Conservation (phyloP, 108 stramenopile species). For the Nitzschia sp. region DNA sequence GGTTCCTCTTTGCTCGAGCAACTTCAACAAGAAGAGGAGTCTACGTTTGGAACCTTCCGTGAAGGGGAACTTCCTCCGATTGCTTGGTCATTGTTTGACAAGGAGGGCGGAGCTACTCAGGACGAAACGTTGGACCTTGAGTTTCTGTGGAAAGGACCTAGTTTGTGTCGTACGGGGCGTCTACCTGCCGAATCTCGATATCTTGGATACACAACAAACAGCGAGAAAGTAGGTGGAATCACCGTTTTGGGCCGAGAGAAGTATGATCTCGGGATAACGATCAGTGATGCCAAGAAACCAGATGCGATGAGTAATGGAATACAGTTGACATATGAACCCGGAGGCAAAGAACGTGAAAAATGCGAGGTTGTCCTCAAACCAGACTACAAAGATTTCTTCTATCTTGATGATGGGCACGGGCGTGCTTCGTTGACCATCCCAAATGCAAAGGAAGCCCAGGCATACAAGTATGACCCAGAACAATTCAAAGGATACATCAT, state of each 20-base stretch:
- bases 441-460: slow-evolving; percentile 37
- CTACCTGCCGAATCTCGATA: slow-evolving; percentile 48
- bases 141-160: slow-evolving; percentile 23
- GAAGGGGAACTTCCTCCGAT: neutral
- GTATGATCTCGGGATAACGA: slow-evolving; percentile 23
- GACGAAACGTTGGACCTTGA: slow-evolving; percentile 15
- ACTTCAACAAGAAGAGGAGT: neutral
- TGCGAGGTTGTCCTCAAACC: slow-evolving; percentile 24
- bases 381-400: slow-evolving; percentile 52
- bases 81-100: neutral
- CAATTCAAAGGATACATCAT: slow-evolving; percentile 32
- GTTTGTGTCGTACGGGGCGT: slow-evolving; percentile 47
- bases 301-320: neutral
- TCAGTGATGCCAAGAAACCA: slow-evolving; percentile 1
- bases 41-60: neutral
- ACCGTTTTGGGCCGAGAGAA: slow-evolving; percentile 17
- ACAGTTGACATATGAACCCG: slow-evolving; percentile 6
- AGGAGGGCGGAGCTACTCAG: neutral
- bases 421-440: slow-evolving; percentile 37
- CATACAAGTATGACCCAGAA: slow-evolving; percentile 24
- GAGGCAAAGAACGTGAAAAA: slow-evolving; percentile 3
- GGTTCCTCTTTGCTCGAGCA: neutral
- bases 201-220: slow-evolving; percentile 35
- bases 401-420: slow-evolving; percentile 20
- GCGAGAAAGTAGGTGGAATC: slow-evolving; percentile 20